Evolutionary conservation across 768 basidiomycete genomes (phyloP), one percentile per base, ranked within the genome.

Genomic region (Mycena pura): DNA sequence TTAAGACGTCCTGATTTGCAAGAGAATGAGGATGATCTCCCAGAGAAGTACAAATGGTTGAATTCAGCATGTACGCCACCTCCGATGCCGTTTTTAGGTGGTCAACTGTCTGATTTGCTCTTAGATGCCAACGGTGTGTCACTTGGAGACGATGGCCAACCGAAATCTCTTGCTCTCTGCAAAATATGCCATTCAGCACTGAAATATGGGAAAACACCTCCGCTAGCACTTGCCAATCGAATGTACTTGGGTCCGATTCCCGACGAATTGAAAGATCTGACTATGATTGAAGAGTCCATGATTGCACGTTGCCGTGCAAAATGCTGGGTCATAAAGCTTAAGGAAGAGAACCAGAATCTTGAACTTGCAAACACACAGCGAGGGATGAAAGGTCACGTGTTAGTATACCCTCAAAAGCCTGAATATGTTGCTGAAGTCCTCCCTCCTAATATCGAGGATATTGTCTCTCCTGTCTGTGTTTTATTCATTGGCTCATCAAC

Each of bases 351-450:
- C 17, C 9, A 49, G 21, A 19, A 44, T 21, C 9, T 1, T 17
- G 15, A 10, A 1, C 21, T 21, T 27, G 21, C 6, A 1, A 45
- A 15, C 22, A 17, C 28, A 14, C 67, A 74, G 45, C 50, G 67
- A 1, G 72, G 68, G 2, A 17, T 74, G 14, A 56, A 61, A 44
- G 73, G 73, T 0, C 69, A 72, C 49, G 55, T 73, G 10, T 65
- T 74, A 3, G 52, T 70, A 0, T 69, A 70, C 40, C 72, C 72
- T 5, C 70, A 71, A 38, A 40, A 43, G 1, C 71, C 70, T 0
- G 51, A 62, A 10, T 31, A 36, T 3, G 24, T 73, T 5, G 58
- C 52, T 4, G 8, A 2, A 0, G 15, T 67, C 2, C 45, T 73
- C 6, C 72, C 72, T 5, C 68, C 66, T 0, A 24, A 68, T 15